Base-by-base conservation (phyloP, 2,329 filamentous ascomycete species). In the Aspergillus aculeatus region DNA sequence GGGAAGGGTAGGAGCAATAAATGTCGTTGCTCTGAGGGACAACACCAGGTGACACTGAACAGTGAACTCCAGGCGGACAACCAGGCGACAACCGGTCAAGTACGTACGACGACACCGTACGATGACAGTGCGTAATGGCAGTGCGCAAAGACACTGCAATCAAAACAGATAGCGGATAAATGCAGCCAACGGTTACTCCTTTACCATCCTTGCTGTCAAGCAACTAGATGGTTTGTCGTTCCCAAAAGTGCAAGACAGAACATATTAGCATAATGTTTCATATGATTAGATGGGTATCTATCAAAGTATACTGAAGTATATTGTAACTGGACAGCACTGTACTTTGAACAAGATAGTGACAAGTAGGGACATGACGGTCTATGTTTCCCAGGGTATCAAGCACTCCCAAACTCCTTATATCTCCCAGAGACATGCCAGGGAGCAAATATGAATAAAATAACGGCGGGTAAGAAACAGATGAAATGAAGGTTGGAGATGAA, bases 301-400 rank as follows among this genome's bases (percentile, higher is more conserved):
- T 61, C 55, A 29, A 48, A n/a, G 31, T 26, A 49, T 49, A 23
- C 5, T 12, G 21, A 26, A 57, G 47, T 50, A 50, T 65, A 59
- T 61, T 63, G 54, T 49, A 56, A 50, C 24, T 50, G 50, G 57
- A 41, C 47, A 60, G 52, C 56, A 53, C 41, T 61, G 60, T 60
- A 59, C 47, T 53, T 31, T 49, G 50, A 61, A 62, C 54, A 57
- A 47, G 38, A 57, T 57, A 56, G 32, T 57, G 49, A 55, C 56
- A 56, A 58, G 32, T 48, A 58, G 57, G 29, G 51, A 59, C 48
- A 62, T 58, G 53, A 50, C 59, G 32, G 51, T 64, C 59, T 63
- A 64, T 65, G 54, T 59, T 51, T 62, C 62, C 66, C 61, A 62
- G 66, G 66, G 67, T 69, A 69, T 68, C 66, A 64, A 68, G 55